phyloP scores from a whole-genome alignment of 2,329 filamentous ascomycete species.

The Dichotomopilus funicola region DNA sequence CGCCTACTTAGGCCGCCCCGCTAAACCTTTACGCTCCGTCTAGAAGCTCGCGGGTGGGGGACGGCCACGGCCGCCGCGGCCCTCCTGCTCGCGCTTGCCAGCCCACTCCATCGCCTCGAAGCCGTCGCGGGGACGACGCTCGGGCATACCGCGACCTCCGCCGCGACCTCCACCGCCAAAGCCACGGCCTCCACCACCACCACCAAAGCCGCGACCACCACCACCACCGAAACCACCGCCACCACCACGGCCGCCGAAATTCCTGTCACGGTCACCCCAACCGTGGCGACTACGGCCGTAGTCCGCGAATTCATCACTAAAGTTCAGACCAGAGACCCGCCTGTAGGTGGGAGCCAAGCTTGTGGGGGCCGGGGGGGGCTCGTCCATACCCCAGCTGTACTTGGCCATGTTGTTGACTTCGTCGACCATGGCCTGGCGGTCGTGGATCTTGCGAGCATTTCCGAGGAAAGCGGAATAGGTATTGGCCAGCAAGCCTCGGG shows the following conservation, averaged over 20 bases:
- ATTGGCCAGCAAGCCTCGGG: conserved; percentile 35
- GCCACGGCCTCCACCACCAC: conserved; percentile 17
- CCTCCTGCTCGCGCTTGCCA: neutral
- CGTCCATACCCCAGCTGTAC: conserved; percentile 45
- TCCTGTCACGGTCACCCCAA: conserved; percentile 26
- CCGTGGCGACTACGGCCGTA: conserved; percentile 21
- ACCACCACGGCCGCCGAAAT: conserved; percentile 13
- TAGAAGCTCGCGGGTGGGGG: too few species aligned
- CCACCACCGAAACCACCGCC: conserved; percentile 7
- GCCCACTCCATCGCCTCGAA: too few species aligned
- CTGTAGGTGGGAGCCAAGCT: conserved; percentile 24
- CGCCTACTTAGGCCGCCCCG: too few species aligned
- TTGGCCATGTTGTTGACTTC: conserved; percentile 49
- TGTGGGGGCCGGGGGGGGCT: conserved; percentile 38
- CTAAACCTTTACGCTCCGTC: too few species aligned
- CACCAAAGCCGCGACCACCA: conserved; percentile 16
- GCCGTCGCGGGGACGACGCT: neutral
- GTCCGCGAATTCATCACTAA: too few species aligned
- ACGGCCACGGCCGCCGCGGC: neutral
- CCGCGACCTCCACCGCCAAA: conserved; percentile 11
- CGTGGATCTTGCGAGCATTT: conserved; percentile 34
- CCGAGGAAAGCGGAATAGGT: conserved; percentile 56
- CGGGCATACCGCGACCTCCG: neutral
- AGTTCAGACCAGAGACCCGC: conserved; percentile 6
- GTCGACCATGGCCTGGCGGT: conserved; percentile 35